These are phyloP conservation scores for Stachybotrys elegans DNA, from an alignment of 2,329 filamentous ascomycete genomes.

Conservation along the genomic window DNA sequence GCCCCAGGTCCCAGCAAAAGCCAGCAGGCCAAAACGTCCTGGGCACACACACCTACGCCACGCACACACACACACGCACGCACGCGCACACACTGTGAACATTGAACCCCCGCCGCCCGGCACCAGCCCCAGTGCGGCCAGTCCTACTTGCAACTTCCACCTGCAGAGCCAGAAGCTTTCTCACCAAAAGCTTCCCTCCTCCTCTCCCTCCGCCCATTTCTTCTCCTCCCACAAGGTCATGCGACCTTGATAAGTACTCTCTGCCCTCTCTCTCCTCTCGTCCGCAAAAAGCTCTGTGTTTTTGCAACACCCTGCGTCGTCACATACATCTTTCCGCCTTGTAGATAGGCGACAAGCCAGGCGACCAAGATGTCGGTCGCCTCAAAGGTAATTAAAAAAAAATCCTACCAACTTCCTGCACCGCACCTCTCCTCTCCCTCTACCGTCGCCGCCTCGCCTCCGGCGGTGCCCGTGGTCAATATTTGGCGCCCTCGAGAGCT, in stretches of 20 bases:
- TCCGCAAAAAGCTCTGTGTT: conserved; percentile 24
- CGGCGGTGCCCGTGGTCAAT: too few relatives aligned
- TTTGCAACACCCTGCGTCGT: conserved; percentile 21
- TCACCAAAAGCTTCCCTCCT: conserved; percentile 1
- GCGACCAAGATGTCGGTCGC: conserved; percentile 58
- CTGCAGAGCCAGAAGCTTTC: neutral
- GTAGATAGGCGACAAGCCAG: conserved; percentile 46
- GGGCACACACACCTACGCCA: too few relatives aligned
- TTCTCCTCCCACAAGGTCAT: conserved; percentile 28
- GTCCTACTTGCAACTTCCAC: conserved; percentile 1
- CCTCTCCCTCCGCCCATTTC: conserved; percentile 9
- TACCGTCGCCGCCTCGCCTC: too few relatives aligned
- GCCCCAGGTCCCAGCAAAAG: too few relatives aligned
- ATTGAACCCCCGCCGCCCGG: too few relatives aligned
- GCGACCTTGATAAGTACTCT: conserved; percentile 32
- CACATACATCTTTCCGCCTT: conserved; percentile 24
- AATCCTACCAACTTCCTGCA: conserved; percentile 1
- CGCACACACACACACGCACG: neutral
- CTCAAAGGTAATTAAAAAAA: conserved; percentile 51
- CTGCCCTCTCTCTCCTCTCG: conserved; percentile 21
- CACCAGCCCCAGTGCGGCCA: neutral
- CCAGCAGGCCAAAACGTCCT: too few relatives aligned
- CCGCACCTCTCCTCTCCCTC: neutral
- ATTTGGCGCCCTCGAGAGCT: too few relatives aligned
- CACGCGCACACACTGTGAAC: too few relatives aligned